These are phyloP conservation scores for Clitopilus hobsonii DNA, from an alignment of 768 basidiomycete genomes.

Conservation along the genomic window DNA sequence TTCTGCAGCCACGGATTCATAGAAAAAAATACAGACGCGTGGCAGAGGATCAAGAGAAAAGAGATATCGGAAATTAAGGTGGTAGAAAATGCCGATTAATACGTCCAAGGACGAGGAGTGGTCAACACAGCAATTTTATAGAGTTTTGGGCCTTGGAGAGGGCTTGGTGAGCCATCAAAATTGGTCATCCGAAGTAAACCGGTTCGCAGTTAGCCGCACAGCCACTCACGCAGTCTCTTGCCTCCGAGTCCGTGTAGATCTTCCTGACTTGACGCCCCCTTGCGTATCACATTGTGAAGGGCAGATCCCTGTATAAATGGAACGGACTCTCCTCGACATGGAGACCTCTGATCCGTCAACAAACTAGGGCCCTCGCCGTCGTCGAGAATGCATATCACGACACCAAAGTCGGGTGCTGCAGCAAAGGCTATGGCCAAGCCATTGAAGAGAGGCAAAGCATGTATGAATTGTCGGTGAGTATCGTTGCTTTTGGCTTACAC, in stretches of 20 bases:
- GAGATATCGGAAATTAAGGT: background rate
- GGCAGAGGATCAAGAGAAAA: background rate
- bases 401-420: conserved; percentile 23
- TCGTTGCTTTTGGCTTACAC: no score
- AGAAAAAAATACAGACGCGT: background rate
- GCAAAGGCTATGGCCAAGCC: conserved; percentile 32
- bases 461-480: conserved; percentile 47
- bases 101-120: background rate
- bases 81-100: background rate
- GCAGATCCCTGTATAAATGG: conserved; percentile 31
- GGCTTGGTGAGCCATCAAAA: background rate
- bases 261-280: no score
- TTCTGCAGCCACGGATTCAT: background rate
- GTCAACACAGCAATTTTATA: background rate
- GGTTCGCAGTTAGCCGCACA: background rate
- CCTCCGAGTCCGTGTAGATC: no score
- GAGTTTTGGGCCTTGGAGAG: background rate
- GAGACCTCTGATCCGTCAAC: conserved; percentile 32
- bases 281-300: background rate
- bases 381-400: conserved; percentile 36
- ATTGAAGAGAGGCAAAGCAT: conserved; percentile 49
- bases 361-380: conserved; percentile 20
- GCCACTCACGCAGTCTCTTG: background rate
- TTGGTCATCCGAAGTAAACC: conserved; percentile 1
- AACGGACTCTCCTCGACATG: conserved; percentile 12